Conservation (phyloP, 192 early-diverging fungal species). For the Backusella macrospora region DNA sequence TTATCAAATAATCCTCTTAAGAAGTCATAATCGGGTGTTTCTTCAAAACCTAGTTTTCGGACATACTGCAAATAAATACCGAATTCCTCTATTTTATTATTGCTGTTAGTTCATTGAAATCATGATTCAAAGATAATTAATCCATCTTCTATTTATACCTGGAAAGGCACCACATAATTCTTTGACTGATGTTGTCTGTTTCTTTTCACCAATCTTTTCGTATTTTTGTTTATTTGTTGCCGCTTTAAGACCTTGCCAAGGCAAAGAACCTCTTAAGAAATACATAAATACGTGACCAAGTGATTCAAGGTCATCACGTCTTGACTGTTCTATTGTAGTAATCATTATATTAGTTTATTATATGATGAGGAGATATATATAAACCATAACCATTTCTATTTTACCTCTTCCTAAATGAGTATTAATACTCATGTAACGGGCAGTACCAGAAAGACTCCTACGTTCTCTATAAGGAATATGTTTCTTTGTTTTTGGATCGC, state of each 20-base stretch:
- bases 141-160: slow-evolving; percentile 36
- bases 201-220: slow-evolving; percentile 98
- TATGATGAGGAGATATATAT: slow-evolving; percentile 2
- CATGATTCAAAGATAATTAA: background rate
- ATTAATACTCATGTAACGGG: slow-evolving; percentile 97
- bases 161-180: slow-evolving; percentile 92
- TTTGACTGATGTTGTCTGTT: slow-evolving; percentile 84
- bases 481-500: slow-evolving; percentile 92
- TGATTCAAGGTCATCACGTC: slow-evolving; percentile 94
- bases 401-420: slow-evolving; percentile 90
- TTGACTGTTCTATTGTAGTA: slow-evolving; percentile 78
- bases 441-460: slow-evolving; percentile 91
- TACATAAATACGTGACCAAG: slow-evolving; percentile 98
- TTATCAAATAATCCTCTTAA: slow-evolving; percentile 82
- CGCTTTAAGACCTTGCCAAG: slow-evolving; percentile 98
- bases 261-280: slow-evolving; percentile 88
- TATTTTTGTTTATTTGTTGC: slow-evolving; percentile 99
- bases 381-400: background rate
- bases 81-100: slow-evolving; percentile 70
- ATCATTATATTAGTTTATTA: slow-evolving; percentile 4
- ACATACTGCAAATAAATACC: slow-evolving; percentile 85
- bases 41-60: slow-evolving; percentile 89
- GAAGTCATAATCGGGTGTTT: slow-evolving; percentile 94
- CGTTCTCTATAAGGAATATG: slow-evolving; percentile 97
- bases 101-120: background rate